A percentile compares a stretch with the other conserved stretches of the same genome.
Conservation (phyloP, 2,329 filamentous ascomycete genomes). For the Fusarium secorum region DNA sequence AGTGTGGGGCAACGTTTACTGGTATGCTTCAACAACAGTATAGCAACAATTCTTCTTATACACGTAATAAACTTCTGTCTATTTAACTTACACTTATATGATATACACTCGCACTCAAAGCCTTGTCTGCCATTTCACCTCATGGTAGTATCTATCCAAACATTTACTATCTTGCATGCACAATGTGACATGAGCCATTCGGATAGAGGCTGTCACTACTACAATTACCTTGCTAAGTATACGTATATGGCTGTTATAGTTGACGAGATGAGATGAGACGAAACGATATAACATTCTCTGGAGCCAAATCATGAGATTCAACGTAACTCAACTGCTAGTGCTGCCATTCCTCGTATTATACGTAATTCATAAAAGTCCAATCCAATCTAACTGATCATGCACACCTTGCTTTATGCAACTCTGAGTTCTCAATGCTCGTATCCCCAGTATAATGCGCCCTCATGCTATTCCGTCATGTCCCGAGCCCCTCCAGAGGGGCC, state of each 20-base stretch:
- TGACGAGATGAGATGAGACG: background rate
- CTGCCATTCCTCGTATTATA: conserved; percentile 32
- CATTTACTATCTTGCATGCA: background rate
- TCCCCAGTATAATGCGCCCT: conserved; percentile 19
- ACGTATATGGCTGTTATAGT: background rate
- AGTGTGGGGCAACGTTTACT: background rate
- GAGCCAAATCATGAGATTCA: background rate
- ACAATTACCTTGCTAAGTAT: background rate
- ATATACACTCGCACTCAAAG: background rate
- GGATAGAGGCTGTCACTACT: background rate
- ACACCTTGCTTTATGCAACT: conserved; percentile 18
- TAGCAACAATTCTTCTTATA: background rate
- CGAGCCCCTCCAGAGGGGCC: conserved; percentile 38
- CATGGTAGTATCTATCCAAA: background rate
- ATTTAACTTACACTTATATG: background rate
- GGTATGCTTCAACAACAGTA: background rate
- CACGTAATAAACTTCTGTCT: background rate
- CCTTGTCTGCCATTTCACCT: background rate
- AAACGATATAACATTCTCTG: background rate
- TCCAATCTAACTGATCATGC: conserved; percentile 39
- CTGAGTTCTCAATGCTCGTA: conserved; percentile 5
- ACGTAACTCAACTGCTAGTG: conserved; percentile 15
- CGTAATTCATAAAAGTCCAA: conserved; percentile 42
- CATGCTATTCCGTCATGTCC: conserved; percentile 32
- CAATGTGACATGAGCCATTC: background rate